Percentiles rank a stretch among this genome's conserved stretches.
phyloP scores from a whole-genome alignment of 371 early-diverging fungal genomes.

The Phascolomyces articulosus region DNA sequence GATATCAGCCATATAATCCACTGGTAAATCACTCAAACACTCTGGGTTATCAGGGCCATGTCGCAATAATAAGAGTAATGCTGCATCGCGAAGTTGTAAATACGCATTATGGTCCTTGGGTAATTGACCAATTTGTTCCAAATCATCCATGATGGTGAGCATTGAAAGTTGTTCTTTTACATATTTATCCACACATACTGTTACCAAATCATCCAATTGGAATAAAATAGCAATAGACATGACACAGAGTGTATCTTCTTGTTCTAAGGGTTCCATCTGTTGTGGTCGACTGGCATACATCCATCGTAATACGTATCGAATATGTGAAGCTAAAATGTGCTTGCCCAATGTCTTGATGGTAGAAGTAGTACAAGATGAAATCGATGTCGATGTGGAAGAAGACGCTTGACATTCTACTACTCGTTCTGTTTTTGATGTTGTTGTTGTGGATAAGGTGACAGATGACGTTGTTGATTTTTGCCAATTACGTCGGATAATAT shows the following conservation, averaged over 20 bases:
- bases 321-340: constrained; percentile 37
- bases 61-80: constrained; percentile 39
- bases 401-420: not conserved
- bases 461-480: constrained; percentile 18
- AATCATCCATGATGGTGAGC: constrained; percentile 40
- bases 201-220: constrained; percentile 39
- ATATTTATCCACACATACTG: constrained; percentile 40
- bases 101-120: constrained; percentile 38
- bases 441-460: not conserved
- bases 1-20: constrained; percentile 52
- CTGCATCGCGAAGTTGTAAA: constrained; percentile 42
- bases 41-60: constrained; percentile 40
- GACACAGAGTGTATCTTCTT: constrained; percentile 39
- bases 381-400: not conserved
- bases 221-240: constrained; percentile 41
- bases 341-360: constrained; percentile 4
- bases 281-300: constrained; percentile 33
- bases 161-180: constrained; percentile 36
- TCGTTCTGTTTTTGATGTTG: constrained; percentile 6
- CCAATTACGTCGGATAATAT: constrained; percentile 49
- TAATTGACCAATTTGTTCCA: constrained; percentile 48
- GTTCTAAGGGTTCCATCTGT: constrained; percentile 23
- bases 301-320: constrained; percentile 49
- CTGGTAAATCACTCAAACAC: constrained; percentile 36
- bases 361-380: not conserved